Percentiles rank a stretch among this genome's conserved stretches.
These are phyloP conservation scores for Kodamaea anthophila DNA, from an alignment of 1,139 yeast species.

Conservation along the genomic window DNA sequence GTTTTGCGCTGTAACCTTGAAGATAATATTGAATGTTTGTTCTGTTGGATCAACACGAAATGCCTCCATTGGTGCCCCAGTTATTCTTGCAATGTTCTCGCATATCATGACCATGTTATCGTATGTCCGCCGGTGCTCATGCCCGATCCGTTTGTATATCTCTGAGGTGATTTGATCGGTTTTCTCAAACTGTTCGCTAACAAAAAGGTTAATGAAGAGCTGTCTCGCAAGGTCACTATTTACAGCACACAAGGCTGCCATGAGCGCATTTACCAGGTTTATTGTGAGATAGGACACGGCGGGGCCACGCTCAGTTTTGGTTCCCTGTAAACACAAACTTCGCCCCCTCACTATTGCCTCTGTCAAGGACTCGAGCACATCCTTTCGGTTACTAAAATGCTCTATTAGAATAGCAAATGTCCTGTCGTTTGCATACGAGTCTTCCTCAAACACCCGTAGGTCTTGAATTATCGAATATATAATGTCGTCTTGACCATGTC, in stretches of 20 bases:
- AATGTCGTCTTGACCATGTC: constrained; percentile 15
- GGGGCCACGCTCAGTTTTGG: neutral
- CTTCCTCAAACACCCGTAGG: neutral
- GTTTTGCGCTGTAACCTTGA: neutral
- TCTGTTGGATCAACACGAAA: constrained; percentile 19
- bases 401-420: constrained; percentile 8
- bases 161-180: constrained; percentile 9
- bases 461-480: constrained; percentile 10
- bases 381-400: constrained; percentile 1
- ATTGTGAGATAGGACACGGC: neutral
- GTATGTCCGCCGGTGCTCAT: constrained; percentile 15
- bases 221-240: constrained; percentile 10
- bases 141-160: constrained; percentile 15
- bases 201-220: constrained; percentile 5
- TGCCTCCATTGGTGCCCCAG: constrained; percentile 6
- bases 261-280: constrained; percentile 12
- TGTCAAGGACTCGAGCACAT: neutral
- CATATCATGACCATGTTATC: constrained; percentile 15
- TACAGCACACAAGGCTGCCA: constrained; percentile 11
- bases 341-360: neutral
- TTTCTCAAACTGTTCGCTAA: constrained; percentile 3
- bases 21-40: constrained; percentile 17
- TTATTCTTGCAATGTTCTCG: constrained; percentile 24
- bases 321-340: neutral
- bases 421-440: constrained; percentile 4